Base-by-base conservation (phyloP, 140 eudicot species). In the Senecio squalidus region DNA sequence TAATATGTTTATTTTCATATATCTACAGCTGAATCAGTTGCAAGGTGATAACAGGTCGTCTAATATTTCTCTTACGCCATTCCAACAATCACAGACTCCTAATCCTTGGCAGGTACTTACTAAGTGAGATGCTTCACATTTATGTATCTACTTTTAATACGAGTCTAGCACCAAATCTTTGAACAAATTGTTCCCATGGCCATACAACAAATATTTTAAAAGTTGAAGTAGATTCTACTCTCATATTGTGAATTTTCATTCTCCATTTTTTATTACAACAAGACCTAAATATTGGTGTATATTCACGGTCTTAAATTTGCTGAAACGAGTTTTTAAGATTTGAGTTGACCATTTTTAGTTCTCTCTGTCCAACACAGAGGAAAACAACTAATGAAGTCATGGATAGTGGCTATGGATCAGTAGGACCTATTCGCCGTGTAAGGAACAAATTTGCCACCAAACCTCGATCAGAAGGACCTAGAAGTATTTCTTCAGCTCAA, bases 351-450 rank as follows among this genome's bases (percentile, higher is more conserved):
- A 30, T 33, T 25, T 24, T 27, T 33, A 27, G 34, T 24, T 24
- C n/a, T 34, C n/a, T 18, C 22, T 60, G 25, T 40, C 28, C 17
- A 63, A 62, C 69, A 50, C 74, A 85, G 88, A 71, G 48, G 62
- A 83, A 77, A 69, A 67, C 80, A 51, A 73, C 76, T 54, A 66
- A 57, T 65, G 82, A 82, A 54, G 68, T 55, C 7, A 66, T 64
- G 33, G 80, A 72, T 31, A 79, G 67, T 66, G 75, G 73, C 47
- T 74, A 83, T 69, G 90, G 94, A 58, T 77, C 99, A 16, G 90
- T 75, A 66, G 96, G 99, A 18, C 94, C 96, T 11, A 76, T 93
- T 66, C 90, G 95, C 45, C 80, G 94, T 20, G 62, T 69, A 15
- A 72, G 84, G 41, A 75, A 76, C 58, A 93, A 76, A 27, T 80